Percentiles rank a stretch among this genome's conserved stretches.
phyloP scores from a whole-genome alignment of 2,329 filamentous ascomycete species.

The Aspergillus unguis region DNA sequence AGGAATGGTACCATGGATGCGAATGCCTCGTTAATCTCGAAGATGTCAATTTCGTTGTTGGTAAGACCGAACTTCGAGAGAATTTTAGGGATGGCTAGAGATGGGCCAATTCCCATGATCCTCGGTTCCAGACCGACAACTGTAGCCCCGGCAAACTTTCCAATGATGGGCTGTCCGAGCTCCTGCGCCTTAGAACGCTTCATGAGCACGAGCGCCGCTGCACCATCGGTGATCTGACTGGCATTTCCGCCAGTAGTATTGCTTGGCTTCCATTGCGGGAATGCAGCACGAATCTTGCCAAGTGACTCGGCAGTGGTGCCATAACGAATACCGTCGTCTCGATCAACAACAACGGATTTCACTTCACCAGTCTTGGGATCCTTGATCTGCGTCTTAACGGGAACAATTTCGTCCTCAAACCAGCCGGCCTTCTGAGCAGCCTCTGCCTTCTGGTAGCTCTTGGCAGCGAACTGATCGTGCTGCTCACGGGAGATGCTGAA shows the following conservation, averaged over 20 bases:
- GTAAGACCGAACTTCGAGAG: conserved; percentile 75
- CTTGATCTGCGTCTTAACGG: conserved; percentile 75
- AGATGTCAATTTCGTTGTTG: conserved; percentile 40
- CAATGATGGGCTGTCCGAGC: conserved; percentile 78
- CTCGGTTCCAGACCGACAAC: conserved; percentile 82
- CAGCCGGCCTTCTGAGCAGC: conserved; percentile 77
- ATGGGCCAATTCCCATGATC: conserved; percentile 90
- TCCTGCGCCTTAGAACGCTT: conserved; percentile 79
- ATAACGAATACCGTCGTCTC: conserved; percentile 79
- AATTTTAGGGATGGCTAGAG: conserved; percentile 86
- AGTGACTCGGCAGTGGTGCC: conserved; percentile 80
- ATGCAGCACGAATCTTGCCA: conserved; percentile 78
- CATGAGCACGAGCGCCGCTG: conserved; percentile 89
- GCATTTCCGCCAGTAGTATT: conserved; percentile 91
- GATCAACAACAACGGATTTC: conserved; percentile 71
- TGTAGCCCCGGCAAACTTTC: conserved; percentile 81
- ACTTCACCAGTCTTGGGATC: conserved; percentile 84
- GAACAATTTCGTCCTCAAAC: conserved; percentile 82
- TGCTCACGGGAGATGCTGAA: conserved; percentile 63
- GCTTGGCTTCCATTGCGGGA: conserved; percentile 70
- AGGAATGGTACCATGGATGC: conserved; percentile 53
- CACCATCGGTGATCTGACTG: conserved; percentile 86
- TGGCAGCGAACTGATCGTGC: conserved; percentile 82
- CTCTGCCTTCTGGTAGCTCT: conserved; percentile 79
- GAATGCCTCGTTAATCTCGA: conserved; percentile 78